Evolutionary conservation across 1,139 yeast species (phyloP).

Genomic region (Blastobotrys niveus): DNA sequence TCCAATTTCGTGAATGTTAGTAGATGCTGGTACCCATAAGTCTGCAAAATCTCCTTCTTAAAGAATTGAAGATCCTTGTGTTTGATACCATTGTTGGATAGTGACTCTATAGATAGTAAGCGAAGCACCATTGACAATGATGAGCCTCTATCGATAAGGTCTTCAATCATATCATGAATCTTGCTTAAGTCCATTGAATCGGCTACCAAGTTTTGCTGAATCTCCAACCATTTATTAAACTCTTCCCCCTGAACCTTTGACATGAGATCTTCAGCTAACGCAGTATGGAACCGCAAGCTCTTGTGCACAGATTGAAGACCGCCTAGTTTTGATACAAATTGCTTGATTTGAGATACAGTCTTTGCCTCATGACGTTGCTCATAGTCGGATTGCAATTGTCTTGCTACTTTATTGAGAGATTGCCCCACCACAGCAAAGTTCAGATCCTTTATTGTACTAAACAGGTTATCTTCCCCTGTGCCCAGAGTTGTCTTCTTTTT

Average conservation of each 20-base stretch:
- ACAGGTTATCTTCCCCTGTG: constrained; percentile 28
- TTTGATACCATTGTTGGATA: constrained; percentile 59
- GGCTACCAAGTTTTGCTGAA: constrained; percentile 69
- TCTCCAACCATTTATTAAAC: constrained; percentile 54
- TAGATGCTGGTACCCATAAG: constrained; percentile 53
- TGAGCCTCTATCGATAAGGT: constrained; percentile 44
- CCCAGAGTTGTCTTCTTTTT: constrained; percentile 13
- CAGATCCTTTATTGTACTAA: constrained; percentile 51
- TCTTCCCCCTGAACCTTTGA: constrained; percentile 44
- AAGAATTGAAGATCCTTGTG: constrained; percentile 51
- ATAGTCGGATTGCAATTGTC: constrained; percentile 61
- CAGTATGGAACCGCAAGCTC: constrained; percentile 67
- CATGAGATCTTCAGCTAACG: constrained; percentile 64
- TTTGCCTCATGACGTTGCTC: constrained; percentile 56
- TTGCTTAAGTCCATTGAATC: constrained; percentile 50
- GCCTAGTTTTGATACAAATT: constrained; percentile 66
- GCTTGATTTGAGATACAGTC: constrained; percentile 60
- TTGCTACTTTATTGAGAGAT: constrained; percentile 64
- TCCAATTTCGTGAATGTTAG: constrained; percentile 38
- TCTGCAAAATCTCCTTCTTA: constrained; percentile 46
- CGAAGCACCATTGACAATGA: constrained; percentile 43
- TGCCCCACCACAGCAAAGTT: constrained; percentile 82
- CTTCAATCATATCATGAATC: constrained; percentile 45
- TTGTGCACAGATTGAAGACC: constrained; percentile 63
- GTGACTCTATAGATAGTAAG: constrained; percentile 48